Percentiles rank a stretch among this genome's conserved stretches.
phyloP scores from a whole-genome alignment of 2,329 filamentous ascomycete species.

The Dothistroma pini region DNA sequence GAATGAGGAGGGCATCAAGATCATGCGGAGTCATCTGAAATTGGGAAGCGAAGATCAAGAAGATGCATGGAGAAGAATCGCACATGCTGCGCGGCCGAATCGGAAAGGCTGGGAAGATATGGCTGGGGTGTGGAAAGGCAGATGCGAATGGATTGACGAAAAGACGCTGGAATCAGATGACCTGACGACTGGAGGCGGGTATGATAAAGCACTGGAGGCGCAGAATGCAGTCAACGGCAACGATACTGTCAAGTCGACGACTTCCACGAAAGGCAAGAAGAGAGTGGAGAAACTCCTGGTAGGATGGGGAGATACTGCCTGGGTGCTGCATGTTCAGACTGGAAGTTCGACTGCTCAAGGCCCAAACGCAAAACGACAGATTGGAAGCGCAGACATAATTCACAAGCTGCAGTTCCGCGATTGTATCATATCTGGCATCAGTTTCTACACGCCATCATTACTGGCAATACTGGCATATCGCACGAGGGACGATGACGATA shows the following conservation, averaged over 20 bases:
- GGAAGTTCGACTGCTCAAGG: conserved; percentile 61
- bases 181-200: conserved; percentile 41
- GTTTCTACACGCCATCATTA: conserved; percentile 88
- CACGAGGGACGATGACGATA: conserved; percentile 66
- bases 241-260: conserved; percentile 22
- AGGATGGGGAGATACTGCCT: conserved; percentile 93
- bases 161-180: conserved; percentile 71
- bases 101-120: conserved; percentile 91
- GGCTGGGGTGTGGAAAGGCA: conserved; percentile 90
- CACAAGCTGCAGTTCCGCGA: conserved; percentile 89
- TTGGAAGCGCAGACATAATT: conserved; percentile 81
- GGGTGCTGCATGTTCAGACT: conserved; percentile 82
- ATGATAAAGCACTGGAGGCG: conserved; percentile 23
- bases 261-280: conserved; percentile 27
- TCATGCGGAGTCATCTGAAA: conserved; percentile 86
- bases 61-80: conserved; percentile 89
- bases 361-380: conserved; percentile 66
- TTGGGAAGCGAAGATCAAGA: conserved; percentile 73
- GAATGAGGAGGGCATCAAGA: conserved; percentile 95
- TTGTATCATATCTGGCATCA: conserved; percentile 96
- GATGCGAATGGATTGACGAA: conserved; percentile 91
- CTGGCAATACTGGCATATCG: conserved; percentile 90
- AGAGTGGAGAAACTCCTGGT: conserved; percentile 74
- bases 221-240: conserved; percentile 28
- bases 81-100: conserved; percentile 84